A percentile compares a stretch with the other conserved stretches of the same genome.
phyloP scores from a whole-genome alignment of 768 basidiomycete genomes.

The Holtermanniella nyarrowii region DNA sequence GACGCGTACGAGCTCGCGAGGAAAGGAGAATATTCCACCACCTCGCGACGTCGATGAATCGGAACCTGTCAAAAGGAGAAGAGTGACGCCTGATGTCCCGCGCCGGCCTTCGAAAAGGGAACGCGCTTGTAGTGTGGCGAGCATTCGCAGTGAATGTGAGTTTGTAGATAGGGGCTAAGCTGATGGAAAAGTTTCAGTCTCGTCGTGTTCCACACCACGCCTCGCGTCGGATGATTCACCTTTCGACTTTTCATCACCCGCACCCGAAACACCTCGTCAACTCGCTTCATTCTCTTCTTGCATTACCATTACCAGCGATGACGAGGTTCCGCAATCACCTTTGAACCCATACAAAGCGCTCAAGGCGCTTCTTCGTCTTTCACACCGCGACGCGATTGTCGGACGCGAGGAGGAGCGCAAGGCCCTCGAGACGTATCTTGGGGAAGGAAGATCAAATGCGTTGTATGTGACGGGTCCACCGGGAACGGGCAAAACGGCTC shows the following conservation, averaged over 20 bases:
- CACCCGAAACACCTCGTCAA: conserved; percentile 7
- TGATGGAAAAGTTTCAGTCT: neutral
- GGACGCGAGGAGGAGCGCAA: conserved; percentile 35
- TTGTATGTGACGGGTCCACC: conserved; percentile 82
- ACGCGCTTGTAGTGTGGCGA: conserved; percentile 28
- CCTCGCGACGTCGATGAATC: conserved; percentile 19
- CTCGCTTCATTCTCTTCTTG: conserved; percentile 10
- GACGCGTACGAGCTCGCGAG: conserved; percentile 1
- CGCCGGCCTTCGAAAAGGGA: conserved; percentile 13
- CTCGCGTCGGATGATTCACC: conserved; percentile 13
- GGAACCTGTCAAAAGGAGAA: conserved; percentile 20
- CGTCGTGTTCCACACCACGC: neutral
- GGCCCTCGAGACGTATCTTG: conserved; percentile 21
- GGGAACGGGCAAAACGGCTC: conserved; percentile 63
- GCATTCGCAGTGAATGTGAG: conserved; percentile 25
- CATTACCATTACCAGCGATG: conserved; percentile 22
- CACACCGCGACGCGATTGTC: conserved; percentile 21
- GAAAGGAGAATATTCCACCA: conserved; percentile 36
- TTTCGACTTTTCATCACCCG: conserved; percentile 14
- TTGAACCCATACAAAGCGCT: conserved; percentile 35
- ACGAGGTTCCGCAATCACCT: conserved; percentile 2
- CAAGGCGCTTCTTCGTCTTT: conserved; percentile 33
- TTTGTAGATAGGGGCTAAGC: neutral
- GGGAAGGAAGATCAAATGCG: conserved; percentile 6
- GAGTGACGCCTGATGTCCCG: conserved; percentile 4